phyloP scores from a whole-genome alignment of 768 basidiomycete species.

The Lactifluus hygrophoroides region DNA sequence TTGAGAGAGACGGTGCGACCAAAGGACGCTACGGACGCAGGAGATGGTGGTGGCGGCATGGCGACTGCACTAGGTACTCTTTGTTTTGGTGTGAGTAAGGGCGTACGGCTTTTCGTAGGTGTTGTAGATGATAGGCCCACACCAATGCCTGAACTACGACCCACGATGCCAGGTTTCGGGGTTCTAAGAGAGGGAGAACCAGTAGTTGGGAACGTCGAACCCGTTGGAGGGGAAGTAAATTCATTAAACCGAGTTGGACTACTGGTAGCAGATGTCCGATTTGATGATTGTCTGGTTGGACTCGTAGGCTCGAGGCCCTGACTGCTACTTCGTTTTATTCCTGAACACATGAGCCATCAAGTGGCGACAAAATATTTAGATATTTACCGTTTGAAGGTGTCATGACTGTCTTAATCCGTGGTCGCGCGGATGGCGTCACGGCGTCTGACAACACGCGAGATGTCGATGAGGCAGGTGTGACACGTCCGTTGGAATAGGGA shows the following conservation, averaged over 20 bases:
- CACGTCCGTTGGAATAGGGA: slow-evolving; percentile 42
- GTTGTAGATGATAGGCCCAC: slow-evolving; percentile 36
- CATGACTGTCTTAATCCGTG: slow-evolving; percentile 38
- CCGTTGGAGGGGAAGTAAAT: slow-evolving; percentile 4
- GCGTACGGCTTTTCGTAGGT: slow-evolving; percentile 30
- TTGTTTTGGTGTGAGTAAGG: slow-evolving; percentile 47
- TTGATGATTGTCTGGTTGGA: slow-evolving; percentile 19
- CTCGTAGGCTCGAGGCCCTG: slow-evolving; percentile 17
- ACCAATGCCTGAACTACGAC: slow-evolving; percentile 30
- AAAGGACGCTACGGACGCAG: slow-evolving; percentile 31
- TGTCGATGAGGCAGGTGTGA: slow-evolving; percentile 28
- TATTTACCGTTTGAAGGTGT: slow-evolving; percentile 10
- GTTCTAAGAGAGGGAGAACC: slow-evolving; percentile 54
- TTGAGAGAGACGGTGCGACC: slow-evolving; percentile 33
- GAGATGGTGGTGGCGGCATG: slow-evolving; percentile 77
- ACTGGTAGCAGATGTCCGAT: slow-evolving; percentile 9
- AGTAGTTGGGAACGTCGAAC: slow-evolving; percentile 10
- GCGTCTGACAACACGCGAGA: slow-evolving; percentile 21
- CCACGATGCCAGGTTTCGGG: slow-evolving; percentile 44
- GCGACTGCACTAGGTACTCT: slow-evolving; percentile 65
- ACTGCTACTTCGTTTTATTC: slow-evolving; percentile 21
- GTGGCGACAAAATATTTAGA: slow-evolving; percentile 18
- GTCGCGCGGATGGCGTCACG: slow-evolving; percentile 39
- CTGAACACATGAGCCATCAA: slow-evolving; percentile 53
- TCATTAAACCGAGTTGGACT: slow-evolving; percentile 23